phyloP scores from a whole-genome alignment of 2,329 filamentous ascomycete genomes.

The Diplocarpon rosae region DNA sequence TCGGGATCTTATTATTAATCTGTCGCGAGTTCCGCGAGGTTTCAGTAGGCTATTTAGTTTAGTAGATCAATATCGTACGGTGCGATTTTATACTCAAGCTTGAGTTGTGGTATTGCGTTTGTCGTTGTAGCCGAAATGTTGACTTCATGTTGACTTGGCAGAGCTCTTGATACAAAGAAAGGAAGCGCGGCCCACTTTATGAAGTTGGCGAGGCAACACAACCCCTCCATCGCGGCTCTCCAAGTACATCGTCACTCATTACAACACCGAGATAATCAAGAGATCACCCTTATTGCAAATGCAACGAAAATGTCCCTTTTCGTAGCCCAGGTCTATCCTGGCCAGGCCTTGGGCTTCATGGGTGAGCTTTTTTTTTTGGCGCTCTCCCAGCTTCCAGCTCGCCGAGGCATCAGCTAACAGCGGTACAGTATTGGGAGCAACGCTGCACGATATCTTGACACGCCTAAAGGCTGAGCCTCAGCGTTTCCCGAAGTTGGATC shows the following conservation, averaged over 20 bases:
- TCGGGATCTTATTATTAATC: neutral
- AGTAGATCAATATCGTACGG: neutral
- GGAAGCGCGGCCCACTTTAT: neutral
- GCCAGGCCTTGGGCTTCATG: slow-evolving; percentile 40
- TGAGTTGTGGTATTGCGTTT: neutral
- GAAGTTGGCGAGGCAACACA: slow-evolving; percentile 7
- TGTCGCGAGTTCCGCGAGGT: neutral
- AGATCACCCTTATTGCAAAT: slow-evolving; percentile 12
- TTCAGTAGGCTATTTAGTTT: neutral
- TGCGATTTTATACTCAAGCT: neutral
- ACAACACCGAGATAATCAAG: slow-evolving; percentile 1
- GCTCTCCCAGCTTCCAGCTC: neutral
- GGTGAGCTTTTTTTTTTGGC: slow-evolving; percentile 36
- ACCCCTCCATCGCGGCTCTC: slow-evolving; percentile 4
- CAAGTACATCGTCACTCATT: neutral
- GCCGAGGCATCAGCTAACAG: slow-evolving; percentile 6
- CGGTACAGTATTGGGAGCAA: slow-evolving; percentile 70
- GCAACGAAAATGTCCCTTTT: slow-evolving; percentile 34
- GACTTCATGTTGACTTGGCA: slow-evolving; percentile 3
- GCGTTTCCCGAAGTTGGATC: slow-evolving; percentile 70
- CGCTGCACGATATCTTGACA: slow-evolving; percentile 79
- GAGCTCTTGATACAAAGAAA: neutral
- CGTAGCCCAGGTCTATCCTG: slow-evolving; percentile 53
- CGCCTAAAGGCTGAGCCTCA: slow-evolving; percentile 80
- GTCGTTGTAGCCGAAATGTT: slow-evolving; percentile 5